Conservation (phyloP, 495 filamentous ascomycete species). For the Annulohypoxylon maeteangense region DNA sequence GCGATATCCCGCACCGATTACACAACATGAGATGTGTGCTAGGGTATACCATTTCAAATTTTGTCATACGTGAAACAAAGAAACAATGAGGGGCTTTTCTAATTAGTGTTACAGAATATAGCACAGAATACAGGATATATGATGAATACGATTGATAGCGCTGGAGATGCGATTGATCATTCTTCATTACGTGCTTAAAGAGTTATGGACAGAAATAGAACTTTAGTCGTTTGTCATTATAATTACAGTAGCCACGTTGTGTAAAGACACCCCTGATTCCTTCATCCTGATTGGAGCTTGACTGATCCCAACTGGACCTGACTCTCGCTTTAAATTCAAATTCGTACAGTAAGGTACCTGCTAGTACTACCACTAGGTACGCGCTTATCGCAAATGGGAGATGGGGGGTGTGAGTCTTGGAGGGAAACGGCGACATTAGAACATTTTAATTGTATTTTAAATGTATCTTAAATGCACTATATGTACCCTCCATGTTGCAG, state of each 20-base stretch:
- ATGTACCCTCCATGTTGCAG: constrained; percentile 31
- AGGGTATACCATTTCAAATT: constrained; percentile 19
- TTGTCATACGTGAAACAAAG: not conserved
- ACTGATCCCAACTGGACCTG: constrained; percentile 1
- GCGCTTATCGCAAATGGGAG: constrained; percentile 28
- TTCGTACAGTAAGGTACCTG: not conserved
- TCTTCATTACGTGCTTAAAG: constrained; percentile 5
- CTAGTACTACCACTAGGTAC: too few relatives aligned
- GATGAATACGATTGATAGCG: constrained; percentile 7
- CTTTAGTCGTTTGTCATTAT: not conserved
- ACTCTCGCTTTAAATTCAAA: constrained; percentile 33
- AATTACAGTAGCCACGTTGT: constrained; percentile 18
- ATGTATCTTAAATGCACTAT: not conserved
- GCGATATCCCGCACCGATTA: not conserved
- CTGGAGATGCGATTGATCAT: constrained; percentile 17
- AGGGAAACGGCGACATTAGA: not conserved
- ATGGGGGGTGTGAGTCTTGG: constrained; percentile 16
- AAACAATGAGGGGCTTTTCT: not conserved
- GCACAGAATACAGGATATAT: constrained; percentile 13
- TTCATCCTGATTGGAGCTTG: constrained; percentile 1
- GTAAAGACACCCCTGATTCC: not conserved
- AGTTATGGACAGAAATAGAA: not conserved
- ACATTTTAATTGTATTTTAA: constrained; percentile 9
- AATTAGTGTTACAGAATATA: not conserved
- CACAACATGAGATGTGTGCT: constrained; percentile 12